These are phyloP conservation scores for Trypanosoma scelopori DNA, from an alignment of 208 protist genomes.

Conservation along the genomic window DNA sequence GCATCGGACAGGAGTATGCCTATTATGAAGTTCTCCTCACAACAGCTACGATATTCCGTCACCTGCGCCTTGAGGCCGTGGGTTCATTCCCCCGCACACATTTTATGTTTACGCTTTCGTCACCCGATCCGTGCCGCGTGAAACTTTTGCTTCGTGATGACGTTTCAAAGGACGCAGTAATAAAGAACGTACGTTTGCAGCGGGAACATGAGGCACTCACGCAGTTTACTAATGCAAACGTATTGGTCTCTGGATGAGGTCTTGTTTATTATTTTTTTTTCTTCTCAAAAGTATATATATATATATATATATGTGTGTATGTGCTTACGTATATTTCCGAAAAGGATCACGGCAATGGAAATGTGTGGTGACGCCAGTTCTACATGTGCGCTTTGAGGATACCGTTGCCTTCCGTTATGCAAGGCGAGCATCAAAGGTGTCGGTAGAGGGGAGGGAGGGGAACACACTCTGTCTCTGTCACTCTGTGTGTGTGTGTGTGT, in stretches of 20 bases:
- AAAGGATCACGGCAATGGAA: too few species aligned
- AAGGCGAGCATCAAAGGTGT: too few species aligned
- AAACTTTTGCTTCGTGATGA: slow-evolving; percentile 5
- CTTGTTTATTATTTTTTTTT: not conserved
- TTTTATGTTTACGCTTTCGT: slow-evolving; percentile 50
- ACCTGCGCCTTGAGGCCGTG: slow-evolving; percentile 37
- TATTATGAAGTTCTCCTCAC: slow-evolving; percentile 46
- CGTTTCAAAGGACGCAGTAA: slow-evolving; percentile 13
- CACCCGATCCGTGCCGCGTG: slow-evolving; percentile 37
- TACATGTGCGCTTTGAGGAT: too few species aligned
- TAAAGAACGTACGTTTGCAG: slow-evolving; percentile 21
- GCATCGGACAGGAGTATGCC: slow-evolving; percentile 59
- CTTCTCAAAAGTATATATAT: not conserved
- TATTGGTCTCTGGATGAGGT: not conserved
- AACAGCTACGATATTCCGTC: slow-evolving; percentile 34
- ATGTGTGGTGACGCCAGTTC: too few species aligned
- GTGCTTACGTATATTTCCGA: too few species aligned
- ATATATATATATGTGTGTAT: too few species aligned
- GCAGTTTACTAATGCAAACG: too few species aligned
- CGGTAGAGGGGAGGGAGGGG: too few species aligned
- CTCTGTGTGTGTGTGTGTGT: too few species aligned
- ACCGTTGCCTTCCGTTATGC: too few species aligned
- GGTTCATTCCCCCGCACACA: slow-evolving; percentile 44
- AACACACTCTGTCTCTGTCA: too few species aligned
- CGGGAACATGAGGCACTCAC: slow-evolving; percentile 1